Conservation (phyloP, 345 rosid species). For the Cardamine resedifolia region DNA sequence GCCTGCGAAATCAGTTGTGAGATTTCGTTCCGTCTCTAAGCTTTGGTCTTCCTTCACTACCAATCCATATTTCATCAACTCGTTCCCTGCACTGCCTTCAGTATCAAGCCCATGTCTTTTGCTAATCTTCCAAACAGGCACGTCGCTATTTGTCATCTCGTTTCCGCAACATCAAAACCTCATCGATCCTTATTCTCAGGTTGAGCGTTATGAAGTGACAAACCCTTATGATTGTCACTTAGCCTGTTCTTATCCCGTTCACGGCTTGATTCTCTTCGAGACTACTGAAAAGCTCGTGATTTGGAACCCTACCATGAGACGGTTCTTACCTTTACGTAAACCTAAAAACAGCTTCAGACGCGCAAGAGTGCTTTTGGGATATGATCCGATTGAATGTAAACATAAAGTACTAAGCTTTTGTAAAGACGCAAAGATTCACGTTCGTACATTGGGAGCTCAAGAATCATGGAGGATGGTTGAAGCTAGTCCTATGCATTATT, state of each 20-base stretch:
- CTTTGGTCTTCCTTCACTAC: not conserved
- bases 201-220: not conserved
- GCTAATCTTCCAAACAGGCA: not conserved
- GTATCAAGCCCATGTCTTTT: not conserved
- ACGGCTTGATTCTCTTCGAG: not conserved
- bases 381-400: not conserved
- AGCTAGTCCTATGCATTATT: not conserved
- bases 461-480: not conserved
- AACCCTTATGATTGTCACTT: not conserved
- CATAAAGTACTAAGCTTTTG: not conserved
- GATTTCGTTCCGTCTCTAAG: not conserved
- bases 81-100: not conserved
- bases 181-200: not conserved
- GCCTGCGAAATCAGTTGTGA: not conserved
- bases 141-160: not conserved
- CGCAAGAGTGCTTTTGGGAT: not conserved
- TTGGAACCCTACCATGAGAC: not conserved
- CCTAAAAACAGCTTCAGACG: not conserved
- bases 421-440: not conserved
- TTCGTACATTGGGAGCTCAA: conserved; percentile 11
- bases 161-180: not conserved
- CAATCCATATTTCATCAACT: not conserved
- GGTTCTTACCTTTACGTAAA: not conserved
- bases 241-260: not conserved
- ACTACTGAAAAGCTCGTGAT: not conserved